Percentiles rank a stretch among this genome's conserved stretches.
Evolutionary conservation across 106 monocot genomes (phyloP).

Genomic region (Platanthera guangdongensis): DNA sequence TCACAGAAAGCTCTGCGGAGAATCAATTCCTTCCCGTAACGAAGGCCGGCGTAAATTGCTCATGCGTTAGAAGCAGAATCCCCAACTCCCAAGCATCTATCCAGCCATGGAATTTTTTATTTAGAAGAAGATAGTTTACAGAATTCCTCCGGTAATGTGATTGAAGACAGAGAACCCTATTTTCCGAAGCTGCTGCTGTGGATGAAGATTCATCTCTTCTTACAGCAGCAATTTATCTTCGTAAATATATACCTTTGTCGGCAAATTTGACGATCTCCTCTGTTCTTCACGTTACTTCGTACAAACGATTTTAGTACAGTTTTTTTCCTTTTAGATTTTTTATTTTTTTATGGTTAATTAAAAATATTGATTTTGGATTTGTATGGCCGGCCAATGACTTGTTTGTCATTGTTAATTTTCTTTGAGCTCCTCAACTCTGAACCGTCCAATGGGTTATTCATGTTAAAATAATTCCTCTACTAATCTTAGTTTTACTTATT

Average conservation of each 20-base stretch:
- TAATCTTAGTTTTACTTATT: no score
- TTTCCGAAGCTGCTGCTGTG: neutral
- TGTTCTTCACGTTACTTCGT: neutral
- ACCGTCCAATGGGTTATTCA: no score
- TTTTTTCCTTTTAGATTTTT: no score
- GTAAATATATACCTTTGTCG: neutral
- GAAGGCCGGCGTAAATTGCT: neutral
- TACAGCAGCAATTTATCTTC: neutral
- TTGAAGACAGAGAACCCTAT: neutral
- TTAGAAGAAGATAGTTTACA: neutral
- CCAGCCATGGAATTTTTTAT: neutral
- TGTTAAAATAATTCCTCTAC: no score
- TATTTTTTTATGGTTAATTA: no score
- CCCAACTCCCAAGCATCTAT: neutral
- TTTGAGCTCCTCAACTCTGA: no score
- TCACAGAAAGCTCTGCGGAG: conserved; percentile 6
- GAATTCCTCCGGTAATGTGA: neutral
- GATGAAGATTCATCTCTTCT: neutral
- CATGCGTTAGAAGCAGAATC: neutral
- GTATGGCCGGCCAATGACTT: no score
- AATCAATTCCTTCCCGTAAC: conserved; percentile 11
- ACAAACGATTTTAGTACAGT: no score
- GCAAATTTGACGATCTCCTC: neutral
- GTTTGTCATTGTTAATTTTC: no score
- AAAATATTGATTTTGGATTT: no score